Conservation (phyloP, 768 basidiomycete species). For the Mrakia gelida region DNA sequence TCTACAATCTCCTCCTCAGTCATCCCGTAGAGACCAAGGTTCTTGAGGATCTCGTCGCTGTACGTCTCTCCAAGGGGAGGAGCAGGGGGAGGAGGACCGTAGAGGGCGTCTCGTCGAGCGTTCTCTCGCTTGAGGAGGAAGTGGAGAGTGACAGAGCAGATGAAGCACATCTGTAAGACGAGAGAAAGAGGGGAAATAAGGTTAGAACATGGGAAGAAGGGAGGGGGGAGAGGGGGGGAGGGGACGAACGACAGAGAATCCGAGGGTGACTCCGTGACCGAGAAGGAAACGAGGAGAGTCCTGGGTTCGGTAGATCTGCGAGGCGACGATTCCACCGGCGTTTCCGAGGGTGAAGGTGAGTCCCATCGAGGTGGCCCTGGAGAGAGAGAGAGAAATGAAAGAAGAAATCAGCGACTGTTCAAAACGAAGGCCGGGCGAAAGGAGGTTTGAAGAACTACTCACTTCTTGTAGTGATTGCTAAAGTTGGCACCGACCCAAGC, state of each 20-base stretch:
- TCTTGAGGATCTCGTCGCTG: slow-evolving; percentile 20
- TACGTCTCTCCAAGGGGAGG: slow-evolving; percentile 11
- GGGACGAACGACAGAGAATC: slow-evolving; percentile 35
- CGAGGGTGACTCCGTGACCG: slow-evolving; percentile 44
- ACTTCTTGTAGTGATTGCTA: slow-evolving; percentile 40
- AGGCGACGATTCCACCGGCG: slow-evolving; percentile 43
- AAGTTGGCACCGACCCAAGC: slow-evolving; percentile 43
- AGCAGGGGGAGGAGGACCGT: slow-evolving; percentile 37
- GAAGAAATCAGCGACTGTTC: neutral
- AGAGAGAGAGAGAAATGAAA: slow-evolving; percentile 29
- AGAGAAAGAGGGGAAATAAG: neutral
- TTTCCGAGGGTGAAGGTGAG: slow-evolving; percentile 44
- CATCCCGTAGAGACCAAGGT: slow-evolving; percentile 14
- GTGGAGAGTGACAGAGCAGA: slow-evolving; percentile 36
- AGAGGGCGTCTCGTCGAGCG: slow-evolving; percentile 43
- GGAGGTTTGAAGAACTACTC: neutral
- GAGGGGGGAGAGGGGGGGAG: neutral
- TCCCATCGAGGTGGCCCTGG: slow-evolving; percentile 42
- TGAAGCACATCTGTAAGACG: slow-evolving; percentile 35
- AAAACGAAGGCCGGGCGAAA: neutral
- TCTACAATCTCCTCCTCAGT: slow-evolving; percentile 30
- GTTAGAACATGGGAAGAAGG: neutral
- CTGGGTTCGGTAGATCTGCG: slow-evolving; percentile 41
- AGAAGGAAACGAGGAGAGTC: slow-evolving; percentile 39
- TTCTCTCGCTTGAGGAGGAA: slow-evolving; percentile 44